phyloP scores from a whole-genome alignment of 495 filamentous ascomycete species.

The Talaromyces liani region DNA sequence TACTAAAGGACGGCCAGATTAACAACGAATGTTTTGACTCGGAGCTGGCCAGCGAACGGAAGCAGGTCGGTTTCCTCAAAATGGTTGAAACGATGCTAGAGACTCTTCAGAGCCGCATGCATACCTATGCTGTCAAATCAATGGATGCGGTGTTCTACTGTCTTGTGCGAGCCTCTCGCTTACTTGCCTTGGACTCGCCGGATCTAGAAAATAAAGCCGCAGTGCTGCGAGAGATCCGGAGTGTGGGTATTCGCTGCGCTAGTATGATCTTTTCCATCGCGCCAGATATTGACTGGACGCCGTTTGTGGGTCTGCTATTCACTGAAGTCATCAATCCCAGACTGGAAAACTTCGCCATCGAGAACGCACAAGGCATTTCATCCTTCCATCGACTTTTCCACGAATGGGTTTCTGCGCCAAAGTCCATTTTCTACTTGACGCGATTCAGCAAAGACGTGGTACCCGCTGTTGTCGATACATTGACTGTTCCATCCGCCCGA shows the following conservation, averaged over 20 bases:
- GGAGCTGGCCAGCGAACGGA: slow-evolving; percentile 55
- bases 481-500: slow-evolving; percentile 67
- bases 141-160: slow-evolving; percentile 74
- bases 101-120: slow-evolving; percentile 64
- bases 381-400: slow-evolving; percentile 71
- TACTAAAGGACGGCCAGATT: slow-evolving; percentile 45
- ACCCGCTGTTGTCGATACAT: slow-evolving; percentile 59
- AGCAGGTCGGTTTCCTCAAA: slow-evolving; percentile 80
- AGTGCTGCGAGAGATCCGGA: slow-evolving; percentile 62
- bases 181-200: slow-evolving; percentile 36
- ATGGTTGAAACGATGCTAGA: slow-evolving; percentile 86
- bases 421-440: slow-evolving; percentile 60
- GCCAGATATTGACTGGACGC: slow-evolving; percentile 56
- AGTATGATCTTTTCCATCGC: slow-evolving; percentile 66
- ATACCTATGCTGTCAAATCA: slow-evolving; percentile 52
- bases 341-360: slow-evolving; percentile 70
- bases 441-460: slow-evolving; percentile 57
- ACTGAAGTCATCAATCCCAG: slow-evolving; percentile 67
- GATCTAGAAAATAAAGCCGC: slow-evolving; percentile 46
- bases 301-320: slow-evolving; percentile 63
- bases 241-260: slow-evolving; percentile 69
- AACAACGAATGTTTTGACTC: slow-evolving; percentile 42
- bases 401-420: slow-evolving; percentile 64
- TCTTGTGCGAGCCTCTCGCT: slow-evolving; percentile 61
- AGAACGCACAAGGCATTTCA: slow-evolving; percentile 85